These are phyloP conservation scores for Fusarium aywerte DNA, from an alignment of 2,329 filamentous ascomycete genomes.

Conservation along the genomic window DNA sequence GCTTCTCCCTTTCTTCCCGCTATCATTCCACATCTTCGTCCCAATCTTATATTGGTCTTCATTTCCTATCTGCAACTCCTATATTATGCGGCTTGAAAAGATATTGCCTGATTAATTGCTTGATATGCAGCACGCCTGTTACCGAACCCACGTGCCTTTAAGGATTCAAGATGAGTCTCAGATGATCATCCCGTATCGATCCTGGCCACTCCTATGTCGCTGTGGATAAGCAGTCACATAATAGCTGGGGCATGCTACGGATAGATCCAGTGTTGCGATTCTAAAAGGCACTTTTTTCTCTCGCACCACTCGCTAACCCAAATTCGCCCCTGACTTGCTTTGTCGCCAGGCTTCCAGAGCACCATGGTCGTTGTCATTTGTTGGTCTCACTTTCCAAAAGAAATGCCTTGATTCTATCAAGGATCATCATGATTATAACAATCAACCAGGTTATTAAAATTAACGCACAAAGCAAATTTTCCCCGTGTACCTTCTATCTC, in stretches of 20 bases:
- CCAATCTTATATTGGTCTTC: slow-evolving; percentile 4
- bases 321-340: slow-evolving; percentile 26
- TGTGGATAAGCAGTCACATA: slow-evolving; percentile 18
- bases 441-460: slow-evolving; percentile 17
- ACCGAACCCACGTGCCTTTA: slow-evolving; percentile 7
- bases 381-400: slow-evolving; percentile 1
- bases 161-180: slow-evolving; percentile 6
- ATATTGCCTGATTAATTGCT: not conserved
- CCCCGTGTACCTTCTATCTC: not conserved
- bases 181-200: slow-evolving; percentile 15
- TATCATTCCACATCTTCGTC: slow-evolving; percentile 9
- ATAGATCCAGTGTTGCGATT: slow-evolving; percentile 34
- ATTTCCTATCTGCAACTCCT: slow-evolving; percentile 1
- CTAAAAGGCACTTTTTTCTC: not conserved
- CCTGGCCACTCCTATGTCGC: slow-evolving; percentile 3
- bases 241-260: slow-evolving; percentile 26
- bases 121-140: not conserved
- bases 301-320: slow-evolving; percentile 25
- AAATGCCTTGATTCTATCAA: slow-evolving; percentile 7
- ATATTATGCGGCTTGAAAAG: not conserved
- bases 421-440: slow-evolving; percentile 5
- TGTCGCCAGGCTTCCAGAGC: slow-evolving; percentile 8
- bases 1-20: slow-evolving; percentile 23
- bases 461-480: slow-evolving; percentile 2
- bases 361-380: slow-evolving; percentile 24